phyloP scores from a whole-genome alignment of 1,139 yeast species.

The Pneumocystis wakefieldiae region DNA sequence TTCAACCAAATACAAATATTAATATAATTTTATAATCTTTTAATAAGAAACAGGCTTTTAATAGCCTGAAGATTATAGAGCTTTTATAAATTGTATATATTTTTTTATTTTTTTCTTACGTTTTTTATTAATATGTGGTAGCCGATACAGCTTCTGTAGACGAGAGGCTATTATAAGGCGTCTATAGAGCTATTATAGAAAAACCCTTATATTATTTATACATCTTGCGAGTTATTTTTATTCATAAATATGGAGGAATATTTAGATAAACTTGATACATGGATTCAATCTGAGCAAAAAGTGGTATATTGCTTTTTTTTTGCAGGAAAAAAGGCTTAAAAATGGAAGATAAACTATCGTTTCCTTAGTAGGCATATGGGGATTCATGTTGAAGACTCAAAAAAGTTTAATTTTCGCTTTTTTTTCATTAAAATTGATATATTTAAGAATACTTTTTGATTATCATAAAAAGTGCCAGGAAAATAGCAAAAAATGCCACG shows the following conservation, averaged over 20 bases:
- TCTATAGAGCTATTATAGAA: neutral
- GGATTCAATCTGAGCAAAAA: constrained; percentile 1
- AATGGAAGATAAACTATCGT: constrained; percentile 18
- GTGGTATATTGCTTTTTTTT: neutral
- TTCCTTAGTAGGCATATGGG: constrained; percentile 19
- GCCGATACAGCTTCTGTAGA: too few relatives aligned
- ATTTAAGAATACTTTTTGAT: constrained; percentile 10
- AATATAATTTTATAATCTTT: neutral
- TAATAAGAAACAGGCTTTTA: neutral
- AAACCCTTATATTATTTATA: neutral
- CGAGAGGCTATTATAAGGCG: too few relatives aligned
- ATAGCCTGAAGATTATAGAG: neutral
- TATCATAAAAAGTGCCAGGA: constrained; percentile 11
- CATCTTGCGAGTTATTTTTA: neutral
- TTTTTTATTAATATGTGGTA: neutral
- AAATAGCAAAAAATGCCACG: constrained; percentile 10
- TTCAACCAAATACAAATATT: constrained; percentile 1
- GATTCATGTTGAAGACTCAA: constrained; percentile 19
- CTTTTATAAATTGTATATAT: too few relatives aligned
- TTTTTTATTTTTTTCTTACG: too few relatives aligned
- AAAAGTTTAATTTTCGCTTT: constrained; percentile 8
- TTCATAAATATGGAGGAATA: neutral
- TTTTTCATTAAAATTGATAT: neutral
- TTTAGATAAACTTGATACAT: neutral
- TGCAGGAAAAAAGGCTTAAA: neutral